phyloP scores from a whole-genome alignment of 2,329 filamentous ascomycete species.

The Septoria linicola region DNA sequence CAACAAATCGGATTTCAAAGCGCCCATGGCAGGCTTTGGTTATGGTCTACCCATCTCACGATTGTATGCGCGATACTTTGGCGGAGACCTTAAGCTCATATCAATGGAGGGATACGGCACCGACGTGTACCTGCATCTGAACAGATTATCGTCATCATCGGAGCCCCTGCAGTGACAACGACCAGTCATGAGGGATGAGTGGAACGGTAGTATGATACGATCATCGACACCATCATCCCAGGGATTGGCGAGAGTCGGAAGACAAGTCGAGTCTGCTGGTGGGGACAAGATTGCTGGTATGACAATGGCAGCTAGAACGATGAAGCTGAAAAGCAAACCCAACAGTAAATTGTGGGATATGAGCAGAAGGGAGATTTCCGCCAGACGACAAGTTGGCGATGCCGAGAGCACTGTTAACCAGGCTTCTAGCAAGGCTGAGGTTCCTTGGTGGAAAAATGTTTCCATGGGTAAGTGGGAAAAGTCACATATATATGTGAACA shows the following conservation, averaged over 20 bases:
- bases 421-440: constrained; percentile 33
- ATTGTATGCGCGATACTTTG: constrained; percentile 94
- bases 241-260: constrained; percentile 50
- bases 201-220: constrained; percentile 33
- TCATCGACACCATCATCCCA: constrained; percentile 44
- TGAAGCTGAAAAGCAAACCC: constrained; percentile 63
- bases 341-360: constrained; percentile 46
- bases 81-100: constrained; percentile 93
- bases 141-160: constrained; percentile 89
- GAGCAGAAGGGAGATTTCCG: constrained; percentile 64
- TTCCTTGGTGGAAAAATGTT: constrained; percentile 50
- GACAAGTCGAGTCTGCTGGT: constrained; percentile 26
- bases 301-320: constrained; percentile 48
- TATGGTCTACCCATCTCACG: constrained; percentile 93
- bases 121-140: constrained; percentile 96
- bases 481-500: not conserved
- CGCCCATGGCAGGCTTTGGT: constrained; percentile 98
- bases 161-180: constrained; percentile 91
- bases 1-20: constrained; percentile 98
- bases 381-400: constrained; percentile 88
- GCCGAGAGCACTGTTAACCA: constrained; percentile 72
- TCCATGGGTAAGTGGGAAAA: constrained; percentile 41
- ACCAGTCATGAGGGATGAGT: constrained; percentile 82
- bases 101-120: constrained; percentile 99
- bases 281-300: constrained; percentile 50